phyloP scores from a whole-genome alignment of 2,329 filamentous ascomycete species.

The Whalleya microplaca region DNA sequence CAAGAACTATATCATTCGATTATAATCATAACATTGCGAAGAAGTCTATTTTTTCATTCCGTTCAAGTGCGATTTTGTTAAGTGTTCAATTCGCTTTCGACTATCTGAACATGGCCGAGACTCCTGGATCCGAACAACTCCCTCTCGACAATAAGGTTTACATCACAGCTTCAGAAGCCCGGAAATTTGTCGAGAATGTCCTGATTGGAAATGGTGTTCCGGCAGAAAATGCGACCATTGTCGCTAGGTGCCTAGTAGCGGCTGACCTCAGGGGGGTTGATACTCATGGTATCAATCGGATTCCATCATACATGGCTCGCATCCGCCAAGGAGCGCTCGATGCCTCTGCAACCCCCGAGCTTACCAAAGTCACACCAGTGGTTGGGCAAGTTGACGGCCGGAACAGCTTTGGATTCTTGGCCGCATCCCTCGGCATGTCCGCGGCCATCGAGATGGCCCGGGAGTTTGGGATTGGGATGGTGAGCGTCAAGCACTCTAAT shows the following conservation, averaged over 20 bases:
- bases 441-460: constrained; percentile 69
- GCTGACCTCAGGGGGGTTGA: constrained; percentile 81
- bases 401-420: constrained; percentile 78
- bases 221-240: constrained; percentile 58
- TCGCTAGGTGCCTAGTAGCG: constrained; percentile 71
- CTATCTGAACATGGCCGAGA: constrained; percentile 23
- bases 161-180: constrained; percentile 45
- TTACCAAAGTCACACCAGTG: constrained; percentile 68
- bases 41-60: background rate
- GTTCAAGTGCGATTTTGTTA: background rate
- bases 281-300: constrained; percentile 77
- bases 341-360: constrained; percentile 58
- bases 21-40: background rate
- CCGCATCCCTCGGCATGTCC: constrained; percentile 67
- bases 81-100: background rate
- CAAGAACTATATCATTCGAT: background rate
- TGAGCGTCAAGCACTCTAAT: constrained; percentile 75
- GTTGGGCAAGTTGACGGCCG: constrained; percentile 69
- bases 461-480: constrained; percentile 73
- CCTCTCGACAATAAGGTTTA: constrained; percentile 31
- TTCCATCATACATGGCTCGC: constrained; percentile 77
- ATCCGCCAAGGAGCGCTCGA: constrained; percentile 72
- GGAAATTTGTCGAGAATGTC: constrained; percentile 55
- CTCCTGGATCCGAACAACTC: constrained; percentile 13
- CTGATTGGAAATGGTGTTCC: constrained; percentile 66